Base-by-base conservation (phyloP, 805 yeast genomes). In the Candida tallmaniae region DNA sequence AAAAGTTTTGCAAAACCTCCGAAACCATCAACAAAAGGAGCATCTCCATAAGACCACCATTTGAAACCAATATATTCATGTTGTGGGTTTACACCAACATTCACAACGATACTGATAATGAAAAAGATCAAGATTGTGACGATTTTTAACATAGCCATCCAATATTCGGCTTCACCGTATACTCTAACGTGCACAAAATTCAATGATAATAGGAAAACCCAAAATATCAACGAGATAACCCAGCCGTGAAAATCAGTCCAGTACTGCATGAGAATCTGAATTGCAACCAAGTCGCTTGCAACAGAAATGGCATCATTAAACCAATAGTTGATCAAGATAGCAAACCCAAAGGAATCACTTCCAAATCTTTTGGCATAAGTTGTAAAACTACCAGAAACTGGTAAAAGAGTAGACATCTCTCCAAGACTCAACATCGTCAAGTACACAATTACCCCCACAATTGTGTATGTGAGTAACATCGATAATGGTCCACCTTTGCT, bases 91-190 rank as follows among this genome's bases (percentile, higher is more conserved):
- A 78, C 78, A 27, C 83, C 83, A 15, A 69, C 75, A 46, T 74
- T 75, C 31, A 72, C 78, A 6, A 76, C 67, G 37, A 78, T 58
- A 36, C 80, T 70, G 32, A 76, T 51, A 18, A 73, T 71, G 55
- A 76, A 76, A 48, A 74, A 77, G 5, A 77, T 76, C 8, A 73
- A 41, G 25, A 78, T 69, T 12, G 85, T 74, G 2, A 78, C 50
- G 5, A 76, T 68, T 43, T 65, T 65, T 32, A 65, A 50, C 13
- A 60, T 26, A 18, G 69, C 64, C 29, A 65, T 50, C 47, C 55
- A 54, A 40, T 62, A 65, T 44, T 65, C 71, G 15, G 63, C 54
- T 40, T 65, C 70, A 38, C 69, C 70, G 40, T 65, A 65, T 19
- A 65, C 47, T 34, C 60, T 54, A 23, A 65, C 70, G 40, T 58